A percentile compares a stretch with the other conserved stretches of the same genome.
These are phyloP conservation scores for Pseudonitzschia pungens DNA, from an alignment of 108 stramenopile species.

Conservation along the genomic window DNA sequence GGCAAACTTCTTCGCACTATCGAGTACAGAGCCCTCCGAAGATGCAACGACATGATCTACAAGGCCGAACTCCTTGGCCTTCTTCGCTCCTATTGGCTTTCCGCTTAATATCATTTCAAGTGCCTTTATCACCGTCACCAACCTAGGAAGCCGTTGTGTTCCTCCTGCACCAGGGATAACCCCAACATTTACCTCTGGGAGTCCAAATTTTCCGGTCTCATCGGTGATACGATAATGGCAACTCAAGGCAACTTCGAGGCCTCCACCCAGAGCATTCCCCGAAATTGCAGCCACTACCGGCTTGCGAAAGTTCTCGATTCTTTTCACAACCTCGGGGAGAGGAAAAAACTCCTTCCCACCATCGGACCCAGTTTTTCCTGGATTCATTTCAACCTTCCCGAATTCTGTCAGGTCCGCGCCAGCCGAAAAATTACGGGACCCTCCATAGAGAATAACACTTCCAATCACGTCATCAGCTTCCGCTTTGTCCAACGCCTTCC, in stretches of 20 bases:
- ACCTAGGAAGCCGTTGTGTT: conserved; percentile 94
- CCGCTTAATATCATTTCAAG: conserved; percentile 88
- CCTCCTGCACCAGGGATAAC: conserved; percentile 97
- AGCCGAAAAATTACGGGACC: conserved; percentile 84
- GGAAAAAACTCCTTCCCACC: conserved; percentile 38
- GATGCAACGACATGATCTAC: conserved; percentile 47
- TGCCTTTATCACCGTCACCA: conserved; percentile 74
- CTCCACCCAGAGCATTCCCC: conserved; percentile 92
- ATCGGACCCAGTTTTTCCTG: conserved; percentile 25
- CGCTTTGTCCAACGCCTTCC: conserved; percentile 30
- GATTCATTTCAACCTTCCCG: conserved; percentile 15
- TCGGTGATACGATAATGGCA: conserved; percentile 85
- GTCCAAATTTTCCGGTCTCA: conserved; percentile 64
- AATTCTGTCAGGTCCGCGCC: conserved; percentile 99
- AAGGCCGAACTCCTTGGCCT: conserved; percentile 60
- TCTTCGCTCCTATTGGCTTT: conserved; percentile 44
- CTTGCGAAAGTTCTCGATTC: conserved; percentile 73
- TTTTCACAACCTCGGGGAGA: conserved; percentile 62
- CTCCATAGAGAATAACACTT: conserved; percentile 87
- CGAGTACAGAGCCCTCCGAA: conserved; percentile 33
- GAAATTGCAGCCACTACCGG: conserved; percentile 95
- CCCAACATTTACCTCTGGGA: conserved; percentile 95
- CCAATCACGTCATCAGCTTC: conserved; percentile 35
- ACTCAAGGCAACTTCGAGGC: conserved; percentile 93
- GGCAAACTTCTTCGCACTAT: conserved; percentile 60